phyloP scores from a whole-genome alignment of 306 rosid species.

The Echinosophora koreensis region DNA sequence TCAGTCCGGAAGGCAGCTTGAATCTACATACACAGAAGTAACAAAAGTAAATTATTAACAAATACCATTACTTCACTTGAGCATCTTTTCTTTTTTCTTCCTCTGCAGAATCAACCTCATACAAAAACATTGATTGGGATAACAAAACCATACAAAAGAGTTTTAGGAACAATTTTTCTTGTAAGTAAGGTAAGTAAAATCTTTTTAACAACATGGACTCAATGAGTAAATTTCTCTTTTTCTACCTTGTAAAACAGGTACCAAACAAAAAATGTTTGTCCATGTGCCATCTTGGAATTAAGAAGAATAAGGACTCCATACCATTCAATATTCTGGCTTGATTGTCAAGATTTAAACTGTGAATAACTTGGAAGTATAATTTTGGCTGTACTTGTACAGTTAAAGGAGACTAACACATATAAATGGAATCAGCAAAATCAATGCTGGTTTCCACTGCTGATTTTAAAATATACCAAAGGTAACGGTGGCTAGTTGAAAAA shows the following conservation, averaged over 20 bases:
- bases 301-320: constrained; percentile 3
- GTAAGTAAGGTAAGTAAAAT: background rate
- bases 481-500: background rate
- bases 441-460: background rate
- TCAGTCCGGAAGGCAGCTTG: constrained; percentile 99
- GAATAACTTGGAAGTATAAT: background rate
- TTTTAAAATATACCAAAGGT: background rate
- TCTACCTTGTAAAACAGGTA: background rate
- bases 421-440: background rate
- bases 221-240: background rate
- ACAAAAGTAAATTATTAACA: constrained; percentile 34
- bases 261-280: background rate
- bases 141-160: background rate
- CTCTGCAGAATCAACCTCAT: constrained; percentile 14
- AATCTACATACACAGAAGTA: constrained; percentile 60
- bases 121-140: constrained; percentile 3
- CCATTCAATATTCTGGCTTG: background rate
- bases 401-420: background rate
- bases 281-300: background rate
- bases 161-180: background rate
- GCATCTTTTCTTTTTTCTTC: background rate
- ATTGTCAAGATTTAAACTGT: constrained; percentile 2
- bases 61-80: background rate
- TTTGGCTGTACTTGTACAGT: background rate
- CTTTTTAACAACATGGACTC: background rate